Base-by-base conservation (phyloP, 306 rosid species). In the Rubus idaeus region DNA sequence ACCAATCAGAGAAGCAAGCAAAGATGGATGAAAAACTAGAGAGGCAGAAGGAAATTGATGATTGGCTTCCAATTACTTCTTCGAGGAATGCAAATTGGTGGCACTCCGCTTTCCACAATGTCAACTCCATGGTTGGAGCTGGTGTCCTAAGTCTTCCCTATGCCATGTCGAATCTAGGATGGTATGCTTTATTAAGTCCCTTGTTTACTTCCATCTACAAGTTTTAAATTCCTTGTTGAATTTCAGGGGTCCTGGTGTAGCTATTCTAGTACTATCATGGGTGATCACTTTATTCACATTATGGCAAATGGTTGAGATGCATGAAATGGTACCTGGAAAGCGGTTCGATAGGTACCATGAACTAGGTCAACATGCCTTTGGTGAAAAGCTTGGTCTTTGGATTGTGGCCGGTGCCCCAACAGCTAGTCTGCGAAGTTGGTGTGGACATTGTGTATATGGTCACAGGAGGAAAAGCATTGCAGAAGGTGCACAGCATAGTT, bases 231-330 rank as follows among this genome's bases (percentile, higher is more conserved):
- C 49, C 23, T 26, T 30, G n/a, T 52, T 53, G 10, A 63, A 47
- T 18, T 58, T 62, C 72, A 89, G 97, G 97, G 96, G 93, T 37
- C 96, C 96, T 6, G 97, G 94, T 1, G 81, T 87, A 44, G 84
- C 79, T 21, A 52, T 87, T 26, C 41, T 92, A 40, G 61, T 89
- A 1, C 71, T 92, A 0, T 92, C 97, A 63, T 87, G 96, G 93
- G 77, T 89, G 23, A 86, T 92, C 41, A 87, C 96, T 13, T 37
- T 90, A 0, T 90, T 86, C 96, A 92, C 92, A 0, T 67, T 90
- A 1, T 92, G 92, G 92, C 92, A 92, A 86, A 92, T 92, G 96
- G 90, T 90, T 49, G 85, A 90, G 78, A 92, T 92, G 96, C 97
- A 90, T 70, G 97, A 93, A 71, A 89, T 86, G 90, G 91, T 90